Percentiles rank a stretch among this genome's conserved stretches.
Conservation (phyloP, 139 green algal genomes). For the Chlorella sp. region DNA sequence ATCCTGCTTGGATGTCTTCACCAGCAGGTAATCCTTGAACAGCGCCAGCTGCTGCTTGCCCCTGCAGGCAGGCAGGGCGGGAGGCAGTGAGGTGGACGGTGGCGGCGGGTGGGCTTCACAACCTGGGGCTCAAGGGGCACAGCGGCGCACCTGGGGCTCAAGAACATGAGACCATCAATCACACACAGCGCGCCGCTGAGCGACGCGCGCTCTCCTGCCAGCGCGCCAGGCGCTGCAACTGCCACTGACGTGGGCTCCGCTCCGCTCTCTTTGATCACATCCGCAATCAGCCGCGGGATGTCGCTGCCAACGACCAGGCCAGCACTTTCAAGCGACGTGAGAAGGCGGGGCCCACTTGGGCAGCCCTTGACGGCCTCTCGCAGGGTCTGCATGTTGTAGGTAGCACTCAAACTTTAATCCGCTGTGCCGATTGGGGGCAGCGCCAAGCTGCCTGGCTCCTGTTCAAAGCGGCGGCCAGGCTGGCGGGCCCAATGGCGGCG, state of each 20-base stretch:
- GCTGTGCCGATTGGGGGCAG: too few species aligned
- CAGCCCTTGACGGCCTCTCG: background rate
- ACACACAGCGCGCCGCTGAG: conserved; percentile 14
- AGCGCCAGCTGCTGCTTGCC: conserved; percentile 52
- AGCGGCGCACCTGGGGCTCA: conserved; percentile 14
- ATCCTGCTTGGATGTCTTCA: conserved; percentile 41
- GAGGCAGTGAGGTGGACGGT: background rate
- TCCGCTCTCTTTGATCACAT: background rate
- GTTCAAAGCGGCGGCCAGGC: too few species aligned
- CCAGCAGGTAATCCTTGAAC: conserved; percentile 33
- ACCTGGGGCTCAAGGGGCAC: background rate
- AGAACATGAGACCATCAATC: conserved; percentile 20
- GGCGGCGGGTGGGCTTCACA: background rate
- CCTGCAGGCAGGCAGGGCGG: conserved; percentile 1
- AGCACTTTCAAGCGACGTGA: background rate
- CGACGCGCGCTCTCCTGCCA: background rate
- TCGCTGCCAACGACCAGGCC: background rate
- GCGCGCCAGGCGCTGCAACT: background rate
- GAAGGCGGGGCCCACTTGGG: background rate
- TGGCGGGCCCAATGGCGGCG: too few species aligned
- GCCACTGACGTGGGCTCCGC: background rate
- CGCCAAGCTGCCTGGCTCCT: too few species aligned
- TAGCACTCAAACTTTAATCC: too few species aligned
- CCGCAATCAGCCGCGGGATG: conserved; percentile 12
- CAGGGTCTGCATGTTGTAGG: conserved; percentile 8